A percentile compares a stretch with the other conserved stretches of the same genome.
These are phyloP conservation scores for Microascus cirrosus DNA, from an alignment of 2,329 filamentous ascomycete genomes.

Conservation along the genomic window DNA sequence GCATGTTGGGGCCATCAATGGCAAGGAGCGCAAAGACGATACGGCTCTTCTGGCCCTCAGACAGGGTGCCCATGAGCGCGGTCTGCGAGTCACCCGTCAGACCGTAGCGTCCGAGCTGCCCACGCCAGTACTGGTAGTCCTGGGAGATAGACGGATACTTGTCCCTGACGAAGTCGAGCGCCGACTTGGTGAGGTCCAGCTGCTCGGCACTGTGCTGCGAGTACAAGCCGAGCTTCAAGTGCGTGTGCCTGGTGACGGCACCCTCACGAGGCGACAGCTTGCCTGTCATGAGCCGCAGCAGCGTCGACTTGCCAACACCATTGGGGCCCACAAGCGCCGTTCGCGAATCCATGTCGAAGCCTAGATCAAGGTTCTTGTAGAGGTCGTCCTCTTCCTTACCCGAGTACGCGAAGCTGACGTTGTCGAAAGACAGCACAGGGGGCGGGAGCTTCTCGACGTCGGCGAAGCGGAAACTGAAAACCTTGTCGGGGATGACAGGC, in stretches of 20 bases:
- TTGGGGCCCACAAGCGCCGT: constrained; percentile 95
- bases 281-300: constrained; percentile 92
- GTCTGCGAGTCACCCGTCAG: constrained; percentile 90
- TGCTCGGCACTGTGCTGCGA: constrained; percentile 97
- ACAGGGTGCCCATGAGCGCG: constrained; percentile 93
- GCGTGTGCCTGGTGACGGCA: constrained; percentile 80
- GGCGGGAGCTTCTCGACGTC: constrained; percentile 99
- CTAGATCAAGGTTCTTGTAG: constrained; percentile 93
- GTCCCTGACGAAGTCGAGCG: constrained; percentile 94
- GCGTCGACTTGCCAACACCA: constrained; percentile 97
- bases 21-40: constrained; percentile 95
- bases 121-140: constrained; percentile 99
- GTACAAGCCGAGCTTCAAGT: constrained; percentile 97
- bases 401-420: constrained; percentile 97
- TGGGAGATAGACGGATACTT: constrained; percentile 84
- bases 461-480: constrained; percentile 97
- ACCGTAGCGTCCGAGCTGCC: constrained; percentile 92
- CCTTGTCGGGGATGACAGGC: constrained; percentile 69
- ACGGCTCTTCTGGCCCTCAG: constrained; percentile 94
- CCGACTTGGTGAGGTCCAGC: constrained; percentile 94
- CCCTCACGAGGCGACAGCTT: constrained; percentile 79
- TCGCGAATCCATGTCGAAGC: constrained; percentile 99
- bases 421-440: constrained; percentile 89
- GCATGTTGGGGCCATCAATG: constrained; percentile 95
- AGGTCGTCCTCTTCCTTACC: constrained; percentile 81